Percentiles rank a stretch among this genome's conserved stretches.
Evolutionary conservation across 2,329 filamentous ascomycete genomes (phyloP).

Genomic region (Colletotrichum sp.): DNA sequence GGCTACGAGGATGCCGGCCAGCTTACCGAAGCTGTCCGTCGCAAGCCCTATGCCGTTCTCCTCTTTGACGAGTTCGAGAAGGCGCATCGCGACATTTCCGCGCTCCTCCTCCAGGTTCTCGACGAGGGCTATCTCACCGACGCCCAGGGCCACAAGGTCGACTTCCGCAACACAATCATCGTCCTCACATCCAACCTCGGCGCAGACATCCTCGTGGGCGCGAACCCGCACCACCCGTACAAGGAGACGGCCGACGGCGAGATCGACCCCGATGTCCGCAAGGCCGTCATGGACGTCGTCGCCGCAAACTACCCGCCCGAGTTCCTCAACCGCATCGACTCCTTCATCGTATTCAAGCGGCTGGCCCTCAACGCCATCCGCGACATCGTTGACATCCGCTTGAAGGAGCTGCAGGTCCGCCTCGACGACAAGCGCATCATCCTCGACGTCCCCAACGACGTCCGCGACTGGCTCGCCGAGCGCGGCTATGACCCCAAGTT

Average conservation of each 20-base stretch:
- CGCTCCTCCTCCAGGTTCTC: constrained; percentile 88
- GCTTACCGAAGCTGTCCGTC: constrained; percentile 90
- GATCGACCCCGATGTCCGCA: constrained; percentile 75
- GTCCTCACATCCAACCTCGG: constrained; percentile 96
- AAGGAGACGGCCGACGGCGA: constrained; percentile 68
- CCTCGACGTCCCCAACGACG: constrained; percentile 72
- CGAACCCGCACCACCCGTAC: constrained; percentile 68
- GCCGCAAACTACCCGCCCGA: constrained; percentile 79
- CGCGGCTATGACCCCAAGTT: constrained; percentile 91
- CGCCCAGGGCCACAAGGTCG: constrained; percentile 93
- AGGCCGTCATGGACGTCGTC: constrained; percentile 89
- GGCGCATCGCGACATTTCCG: constrained; percentile 92
- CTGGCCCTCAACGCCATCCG: constrained; percentile 78
- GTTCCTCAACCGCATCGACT: constrained; percentile 95
- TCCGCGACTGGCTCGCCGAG: constrained; percentile 86
- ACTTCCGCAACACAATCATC: constrained; percentile 96
- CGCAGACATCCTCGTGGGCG: constrained; percentile 85
- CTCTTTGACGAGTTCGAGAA: constrained; percentile 99
- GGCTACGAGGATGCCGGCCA: constrained; percentile 97
- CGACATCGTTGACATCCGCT: constrained; percentile 92
- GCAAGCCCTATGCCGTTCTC: constrained; percentile 94
- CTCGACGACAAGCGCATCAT: constrained; percentile 86
- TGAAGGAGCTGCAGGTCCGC: constrained; percentile 81
- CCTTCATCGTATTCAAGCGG: constrained; percentile 95
- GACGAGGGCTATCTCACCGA: constrained; percentile 97